Evolutionary conservation across 2,329 filamentous ascomycete species (phyloP), one percentile per base, ranked within the genome.

Genomic region (Diaporthe sp.): DNA sequence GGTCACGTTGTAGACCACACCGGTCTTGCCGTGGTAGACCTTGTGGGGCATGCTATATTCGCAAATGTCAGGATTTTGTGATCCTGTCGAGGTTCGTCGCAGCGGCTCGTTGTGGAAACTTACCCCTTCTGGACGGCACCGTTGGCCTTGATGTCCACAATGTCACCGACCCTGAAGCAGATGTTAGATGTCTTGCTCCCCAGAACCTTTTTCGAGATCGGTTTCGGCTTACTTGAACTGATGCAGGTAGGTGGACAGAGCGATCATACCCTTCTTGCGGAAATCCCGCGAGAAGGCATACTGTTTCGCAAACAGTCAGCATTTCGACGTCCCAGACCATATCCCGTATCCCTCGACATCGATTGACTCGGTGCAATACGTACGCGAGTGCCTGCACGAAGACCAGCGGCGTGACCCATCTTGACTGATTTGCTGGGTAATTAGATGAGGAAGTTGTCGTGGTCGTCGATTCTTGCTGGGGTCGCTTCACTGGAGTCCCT

Each of bases 1-100:
- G 89, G 96, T 97, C 84, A 99, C 97, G 92, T 99, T 99, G 94
- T 98, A 98, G 89, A 98, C 90, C 84, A 98, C 94, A 86, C 95
- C 95, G 80, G 96, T 98, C 94, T 98, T 98, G 85, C 96, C 97
- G 92, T 98, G 96, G 94, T 98, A 98, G 90, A 98, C 94, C 92
- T 98, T 98, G 94, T 96, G 95, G 84, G 96, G 96, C 95, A 98
- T 97, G 91, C 95, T 95, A 84, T 86, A 82, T 70, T 77, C 77
- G 77, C 72, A 76, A 78, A 73, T 79, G 81, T 87, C 80, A 88
- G 85, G 58, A 60, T 65, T 71, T 71, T 31, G 55, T 65, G 73
- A 53, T 73, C 79, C 58, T 15, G 60, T 65, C 28, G 28, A 42
- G n/a, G 42, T 51, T 25, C 20, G 71, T 51, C 72, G 72, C 72